These are phyloP conservation scores for Hyphochytrium catenoides DNA, from an alignment of 352 stramenopile genomes.

Conservation along the genomic window DNA sequence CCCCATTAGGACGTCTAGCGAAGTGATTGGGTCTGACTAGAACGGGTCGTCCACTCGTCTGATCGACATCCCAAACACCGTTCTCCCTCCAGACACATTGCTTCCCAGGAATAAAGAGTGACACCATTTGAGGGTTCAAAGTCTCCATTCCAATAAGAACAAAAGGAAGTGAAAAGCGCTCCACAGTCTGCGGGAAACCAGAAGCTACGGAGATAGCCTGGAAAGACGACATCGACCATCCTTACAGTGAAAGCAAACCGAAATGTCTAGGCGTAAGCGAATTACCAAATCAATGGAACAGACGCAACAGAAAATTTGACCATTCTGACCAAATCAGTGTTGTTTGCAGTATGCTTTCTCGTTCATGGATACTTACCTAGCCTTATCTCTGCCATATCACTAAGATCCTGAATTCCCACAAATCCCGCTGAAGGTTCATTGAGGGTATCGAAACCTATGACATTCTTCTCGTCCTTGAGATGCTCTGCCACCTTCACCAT, in stretches of 20 bases:
- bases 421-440: conserved; percentile 62
- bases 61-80: conserved; percentile 40
- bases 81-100: conserved; percentile 54
- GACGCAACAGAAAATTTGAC: too few species aligned
- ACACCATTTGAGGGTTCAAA: conserved; percentile 24
- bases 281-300: too few species aligned
- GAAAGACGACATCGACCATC: conserved; percentile 25
- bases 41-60: conserved; percentile 12
- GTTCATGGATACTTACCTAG: conserved; percentile 35
- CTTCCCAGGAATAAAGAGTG: too few species aligned
- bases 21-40: conserved; percentile 42
- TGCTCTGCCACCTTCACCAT: conserved; percentile 30
- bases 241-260: conserved; percentile 11
- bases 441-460: conserved; percentile 71
- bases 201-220: conserved; percentile 49
- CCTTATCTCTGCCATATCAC: conserved; percentile 26
- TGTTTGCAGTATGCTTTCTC: too few species aligned
- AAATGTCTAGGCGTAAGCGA: too few species aligned
- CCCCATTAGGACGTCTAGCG: too few species aligned
- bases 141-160: conserved; percentile 14
- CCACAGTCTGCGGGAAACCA: conserved; percentile 24
- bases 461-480: conserved; percentile 36
- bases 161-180: conserved; percentile 6
- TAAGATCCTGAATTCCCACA: conserved; percentile 30
- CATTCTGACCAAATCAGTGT: too few species aligned